These are phyloP conservation scores for Eucalyptus caleyi DNA, from an alignment of 345 rosid genomes.

Conservation along the genomic window DNA sequence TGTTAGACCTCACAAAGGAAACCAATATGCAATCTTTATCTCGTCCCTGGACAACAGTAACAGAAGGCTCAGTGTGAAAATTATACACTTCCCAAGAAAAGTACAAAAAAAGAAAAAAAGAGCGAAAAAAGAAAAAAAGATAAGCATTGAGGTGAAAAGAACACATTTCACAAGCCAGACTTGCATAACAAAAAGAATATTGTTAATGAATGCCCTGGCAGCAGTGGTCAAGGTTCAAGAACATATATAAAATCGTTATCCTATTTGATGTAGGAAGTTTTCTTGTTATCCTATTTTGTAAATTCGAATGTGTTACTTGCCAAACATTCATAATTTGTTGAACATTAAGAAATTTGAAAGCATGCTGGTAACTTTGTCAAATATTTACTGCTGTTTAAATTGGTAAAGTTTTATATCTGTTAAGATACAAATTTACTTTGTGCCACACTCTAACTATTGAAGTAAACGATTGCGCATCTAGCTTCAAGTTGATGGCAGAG, in stretches of 20 bases:
- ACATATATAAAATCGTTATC: not conserved
- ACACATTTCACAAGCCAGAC: not conserved
- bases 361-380: not conserved
- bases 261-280: not conserved
- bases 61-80: not conserved
- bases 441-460: not conserved
- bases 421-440: not conserved
- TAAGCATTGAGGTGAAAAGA: not conserved
- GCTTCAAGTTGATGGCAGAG: not conserved
- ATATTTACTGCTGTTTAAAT: not conserved
- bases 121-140: not conserved
- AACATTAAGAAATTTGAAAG: not conserved
- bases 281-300: not conserved
- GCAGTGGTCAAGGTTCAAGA: not conserved
- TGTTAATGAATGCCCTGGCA: not conserved
- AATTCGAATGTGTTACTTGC: not conserved
- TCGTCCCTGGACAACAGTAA: conserved; percentile 50
- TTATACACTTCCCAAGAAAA: not conserved
- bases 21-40: conserved; percentile 90
- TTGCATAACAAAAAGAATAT: not conserved
- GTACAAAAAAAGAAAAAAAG: not conserved
- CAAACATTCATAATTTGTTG: not conserved
- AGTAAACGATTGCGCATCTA: not conserved
- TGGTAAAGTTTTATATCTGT: not conserved
- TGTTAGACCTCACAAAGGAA: conserved; percentile 71